These are phyloP conservation scores for Adansonia digitata DNA, from an alignment of 345 rosid genomes.

Conservation along the genomic window DNA sequence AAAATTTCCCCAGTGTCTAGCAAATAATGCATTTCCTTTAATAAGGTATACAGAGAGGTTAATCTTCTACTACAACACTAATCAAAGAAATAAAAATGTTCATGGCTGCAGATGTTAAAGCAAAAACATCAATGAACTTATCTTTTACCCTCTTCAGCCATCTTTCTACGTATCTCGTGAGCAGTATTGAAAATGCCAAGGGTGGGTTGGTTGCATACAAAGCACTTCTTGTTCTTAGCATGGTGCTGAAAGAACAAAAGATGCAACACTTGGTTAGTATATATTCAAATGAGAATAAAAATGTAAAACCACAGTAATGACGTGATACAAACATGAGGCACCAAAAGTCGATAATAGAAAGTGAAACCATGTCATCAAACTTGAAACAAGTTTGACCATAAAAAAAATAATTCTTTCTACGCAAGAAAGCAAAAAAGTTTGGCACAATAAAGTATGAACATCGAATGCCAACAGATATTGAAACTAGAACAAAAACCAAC, in stretches of 20 bases:
- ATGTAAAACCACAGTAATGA: not conserved
- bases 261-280: not conserved
- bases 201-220: constrained; percentile 76
- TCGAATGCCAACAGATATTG: not conserved
- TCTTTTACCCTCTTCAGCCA: constrained; percentile 26
- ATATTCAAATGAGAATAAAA: not conserved
- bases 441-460: not conserved
- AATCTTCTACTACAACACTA: not conserved
- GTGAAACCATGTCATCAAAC: not conserved
- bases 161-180: no score
- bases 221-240: constrained; percentile 81
- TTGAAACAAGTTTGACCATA: not conserved
- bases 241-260: constrained; percentile 51
- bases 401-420: not conserved
- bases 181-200: constrained; percentile 75
- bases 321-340: not conserved
- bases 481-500: not conserved
- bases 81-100: not conserved
- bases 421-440: not conserved
- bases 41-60: not conserved
- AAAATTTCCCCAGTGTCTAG: not conserved
- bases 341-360: no score
- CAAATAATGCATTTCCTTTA: not conserved
- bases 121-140: not conserved
- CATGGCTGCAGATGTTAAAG: not conserved